Evolutionary conservation across 2,329 filamentous ascomycete genomes (phyloP), one percentile per base, ranked within the genome.

Genomic region (Cercospora citrullina): DNA sequence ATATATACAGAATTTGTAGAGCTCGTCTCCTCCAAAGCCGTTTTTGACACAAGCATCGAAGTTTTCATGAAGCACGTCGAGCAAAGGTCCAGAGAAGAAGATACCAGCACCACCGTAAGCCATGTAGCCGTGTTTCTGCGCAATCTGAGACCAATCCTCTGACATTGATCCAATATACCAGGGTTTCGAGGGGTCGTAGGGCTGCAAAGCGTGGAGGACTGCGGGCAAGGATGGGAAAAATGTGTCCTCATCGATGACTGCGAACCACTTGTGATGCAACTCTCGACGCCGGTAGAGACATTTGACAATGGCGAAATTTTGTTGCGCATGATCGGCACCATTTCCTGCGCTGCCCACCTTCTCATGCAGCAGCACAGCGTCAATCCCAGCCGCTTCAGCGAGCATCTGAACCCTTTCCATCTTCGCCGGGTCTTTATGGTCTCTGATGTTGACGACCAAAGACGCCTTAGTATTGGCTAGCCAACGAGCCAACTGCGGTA

Each of bases 191-290:
- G 68, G 36, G 28, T 69, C 65, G 60, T 60, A 71, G 5, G 69
- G 60, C 18, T 21, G 23, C 16, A 72, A 61, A 5, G 70, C 58
- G 9, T 51, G 9, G 12, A 71, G 26, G 8, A 71, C 9, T 7
- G 31, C 36, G 1, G 68, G 33, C 8, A 72, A 58, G 4, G 66
- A 70, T 9, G 67, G 63, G 60, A 72, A 72, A 57, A 72, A 72
- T 3, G 70, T 72, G 33, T 72, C 70, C 48, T 72, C 70, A 23
- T 72, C 69, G n/a, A 71, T 69, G 21, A 71, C 60, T 28, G 33
- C 66, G 39, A 71, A 64, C 70, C 70, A 72, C 18, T 61, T 16
- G 10, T 39, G 31, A 42, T 61, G 31, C 10, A 14, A 26, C 16
- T 61, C 59, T 42, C 57, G 55, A 28, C 48, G 53, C 30, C 21